phyloP scores from a whole-genome alignment of 2,329 filamentous ascomycete species.

The Sordariomycetes sp. region DNA sequence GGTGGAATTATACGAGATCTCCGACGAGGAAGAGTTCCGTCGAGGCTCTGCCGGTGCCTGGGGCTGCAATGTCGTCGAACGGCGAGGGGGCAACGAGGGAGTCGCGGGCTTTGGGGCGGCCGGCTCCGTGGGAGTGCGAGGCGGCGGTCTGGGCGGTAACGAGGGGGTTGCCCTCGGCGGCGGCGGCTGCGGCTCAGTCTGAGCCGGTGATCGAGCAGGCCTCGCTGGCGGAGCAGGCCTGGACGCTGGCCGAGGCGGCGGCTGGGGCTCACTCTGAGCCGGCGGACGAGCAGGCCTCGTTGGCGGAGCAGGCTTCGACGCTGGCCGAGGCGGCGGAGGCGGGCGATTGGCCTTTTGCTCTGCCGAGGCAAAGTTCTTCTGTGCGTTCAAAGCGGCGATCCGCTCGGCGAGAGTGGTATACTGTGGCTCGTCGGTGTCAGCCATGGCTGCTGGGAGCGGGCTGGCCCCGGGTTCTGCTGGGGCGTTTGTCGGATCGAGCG shows the following conservation, averaged over 20 bases:
- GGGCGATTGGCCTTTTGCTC: slow-evolving; percentile 22
- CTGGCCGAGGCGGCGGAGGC: slow-evolving; percentile 22
- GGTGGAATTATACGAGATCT: slow-evolving; percentile 41
- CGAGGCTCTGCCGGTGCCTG: slow-evolving; percentile 19
- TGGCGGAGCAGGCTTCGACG: slow-evolving; percentile 24
- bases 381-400: slow-evolving; percentile 52
- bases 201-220: too few species aligned
- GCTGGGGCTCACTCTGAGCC: slow-evolving; percentile 8
- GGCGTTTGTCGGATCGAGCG: not conserved
- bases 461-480: not conserved
- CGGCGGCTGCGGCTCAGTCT: not conserved
- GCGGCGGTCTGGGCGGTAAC: slow-evolving; percentile 1
- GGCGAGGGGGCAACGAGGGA: slow-evolving; percentile 1
- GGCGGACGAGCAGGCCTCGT: slow-evolving; percentile 16
- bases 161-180: not conserved
- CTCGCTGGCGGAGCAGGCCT: too few species aligned
- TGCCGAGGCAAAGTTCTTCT: slow-evolving; percentile 39
- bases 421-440: slow-evolving; percentile 50
- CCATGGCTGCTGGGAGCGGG: slow-evolving; percentile 28
- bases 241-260: too few species aligned
- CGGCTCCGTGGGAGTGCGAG: slow-evolving; percentile 24
- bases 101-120: not conserved
- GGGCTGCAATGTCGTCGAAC: slow-evolving; percentile 1
- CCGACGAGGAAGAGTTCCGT: slow-evolving; percentile 47
- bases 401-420: slow-evolving; percentile 51